Evolutionary conservation across 2,329 filamentous ascomycete genomes (phyloP).

Genomic region (Trichocomaceae sp.): DNA sequence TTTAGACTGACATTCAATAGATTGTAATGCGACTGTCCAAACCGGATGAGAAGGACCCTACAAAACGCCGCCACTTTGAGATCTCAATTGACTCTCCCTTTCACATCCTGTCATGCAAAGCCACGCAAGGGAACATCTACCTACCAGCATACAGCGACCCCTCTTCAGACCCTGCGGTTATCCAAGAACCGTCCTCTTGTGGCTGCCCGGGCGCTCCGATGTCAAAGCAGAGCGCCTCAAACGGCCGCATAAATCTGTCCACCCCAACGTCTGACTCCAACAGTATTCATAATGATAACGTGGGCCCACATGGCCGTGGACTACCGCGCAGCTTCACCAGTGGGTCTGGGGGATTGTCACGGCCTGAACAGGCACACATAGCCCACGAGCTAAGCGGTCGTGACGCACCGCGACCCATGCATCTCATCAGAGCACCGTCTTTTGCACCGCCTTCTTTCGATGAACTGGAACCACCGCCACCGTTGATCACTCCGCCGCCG

Average conservation of each 20-base stretch:
- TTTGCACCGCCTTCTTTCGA: slow-evolving; percentile 86
- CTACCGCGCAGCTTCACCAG: slow-evolving; percentile 33
- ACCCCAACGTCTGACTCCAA: not conserved
- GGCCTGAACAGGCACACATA: slow-evolving; percentile 46
- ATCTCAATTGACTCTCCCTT: slow-evolving; percentile 96
- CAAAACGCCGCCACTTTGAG: slow-evolving; percentile 81
- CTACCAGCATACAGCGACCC: slow-evolving; percentile 71
- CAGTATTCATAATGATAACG: not conserved
- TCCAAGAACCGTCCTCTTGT: slow-evolving; percentile 55
- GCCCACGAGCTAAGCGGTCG: slow-evolving; percentile 32
- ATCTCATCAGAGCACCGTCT: slow-evolving; percentile 73
- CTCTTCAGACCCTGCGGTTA: slow-evolving; percentile 43
- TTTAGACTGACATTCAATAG: slow-evolving; percentile 42
- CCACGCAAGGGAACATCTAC: slow-evolving; percentile 82
- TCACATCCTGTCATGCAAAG: slow-evolving; percentile 84
- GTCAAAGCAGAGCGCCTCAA: slow-evolving; percentile 25
- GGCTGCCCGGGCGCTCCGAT: slow-evolving; percentile 61
- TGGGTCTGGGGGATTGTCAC: slow-evolving; percentile 35
- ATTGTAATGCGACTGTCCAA: slow-evolving; percentile 90
- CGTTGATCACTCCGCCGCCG: slow-evolving; percentile 72
- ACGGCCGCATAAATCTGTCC: slow-evolving; percentile 11
- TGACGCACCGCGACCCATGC: slow-evolving; percentile 61
- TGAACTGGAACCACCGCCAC: slow-evolving; percentile 66
- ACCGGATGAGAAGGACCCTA: slow-evolving; percentile 68
- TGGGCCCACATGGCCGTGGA: not conserved